Percentiles rank a stretch among this genome's conserved stretches.
Conservation (phyloP, 2,329 filamentous ascomycete genomes). For the Blastomyces percursus region DNA sequence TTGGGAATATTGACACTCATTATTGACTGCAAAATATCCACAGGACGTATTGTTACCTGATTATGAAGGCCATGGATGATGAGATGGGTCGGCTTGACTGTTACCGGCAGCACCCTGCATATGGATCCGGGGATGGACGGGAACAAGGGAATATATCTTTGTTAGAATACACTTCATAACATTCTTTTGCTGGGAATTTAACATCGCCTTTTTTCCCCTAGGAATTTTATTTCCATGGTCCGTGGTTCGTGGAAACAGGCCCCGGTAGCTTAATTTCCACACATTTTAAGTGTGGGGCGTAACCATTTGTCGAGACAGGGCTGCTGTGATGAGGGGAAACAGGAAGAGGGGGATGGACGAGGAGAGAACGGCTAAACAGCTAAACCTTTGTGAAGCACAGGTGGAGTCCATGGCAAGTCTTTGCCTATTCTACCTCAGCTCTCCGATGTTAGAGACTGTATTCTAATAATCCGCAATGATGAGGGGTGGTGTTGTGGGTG, state of each 20-base stretch:
- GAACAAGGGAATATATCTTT: not conserved
- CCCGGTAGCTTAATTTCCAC: not conserved
- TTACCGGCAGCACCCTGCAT: not conserved
- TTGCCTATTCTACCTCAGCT: not conserved
- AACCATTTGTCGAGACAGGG: not conserved
- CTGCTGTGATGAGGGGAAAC: not conserved
- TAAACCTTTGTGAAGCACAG: not conserved
- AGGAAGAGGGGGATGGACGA: not conserved
- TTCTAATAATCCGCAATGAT: not conserved
- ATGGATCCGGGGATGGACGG: not conserved
- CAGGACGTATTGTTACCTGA: not conserved
- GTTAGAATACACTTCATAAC: constrained; percentile 1
- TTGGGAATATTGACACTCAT: not conserved
- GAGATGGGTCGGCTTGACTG: not conserved
- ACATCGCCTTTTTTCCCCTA: not conserved
- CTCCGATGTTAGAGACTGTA: not conserved
- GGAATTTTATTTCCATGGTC: too few species aligned
- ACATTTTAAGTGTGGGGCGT: not conserved
- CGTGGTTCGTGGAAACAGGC: not conserved
- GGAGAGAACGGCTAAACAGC: not conserved
- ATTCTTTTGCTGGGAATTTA: not conserved
- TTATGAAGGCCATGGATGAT: not conserved
- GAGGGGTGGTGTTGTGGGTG: constrained; percentile 1
- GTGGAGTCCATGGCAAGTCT: not conserved
- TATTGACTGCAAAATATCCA: not conserved